phyloP scores from a whole-genome alignment of 2,329 filamentous ascomycete genomes.

The Trichoderma sp. region DNA sequence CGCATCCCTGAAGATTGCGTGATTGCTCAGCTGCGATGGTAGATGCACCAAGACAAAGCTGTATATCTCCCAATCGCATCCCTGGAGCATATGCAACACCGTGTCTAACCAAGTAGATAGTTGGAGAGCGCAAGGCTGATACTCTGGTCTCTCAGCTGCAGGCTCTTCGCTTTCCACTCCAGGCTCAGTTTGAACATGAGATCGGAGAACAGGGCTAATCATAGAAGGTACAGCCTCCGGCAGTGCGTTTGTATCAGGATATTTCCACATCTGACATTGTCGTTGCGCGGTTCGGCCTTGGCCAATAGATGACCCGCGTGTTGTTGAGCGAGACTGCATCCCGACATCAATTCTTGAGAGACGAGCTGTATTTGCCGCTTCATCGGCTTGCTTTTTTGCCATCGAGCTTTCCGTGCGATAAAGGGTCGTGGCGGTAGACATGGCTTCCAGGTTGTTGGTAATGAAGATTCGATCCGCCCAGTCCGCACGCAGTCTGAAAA shows the following conservation, averaged over 20 bases:
- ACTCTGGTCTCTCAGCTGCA: conserved; percentile 25
- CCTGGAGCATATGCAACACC: conserved; percentile 69
- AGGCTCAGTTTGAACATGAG: conserved; percentile 27
- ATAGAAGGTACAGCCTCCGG: conserved; percentile 46
- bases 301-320: conserved; percentile 52
- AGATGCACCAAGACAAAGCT: conserved; percentile 85
- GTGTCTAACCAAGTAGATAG: conserved; percentile 73
- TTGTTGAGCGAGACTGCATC: conserved; percentile 39
- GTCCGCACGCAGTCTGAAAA: conserved; percentile 82
- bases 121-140: conserved; percentile 50
- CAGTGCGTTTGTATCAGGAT: conserved; percentile 56
- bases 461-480: conserved; percentile 75
- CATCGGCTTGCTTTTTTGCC: conserved; percentile 51
- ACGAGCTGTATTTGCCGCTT: conserved; percentile 46
- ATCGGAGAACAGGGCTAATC: conserved; percentile 53
- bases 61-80: conserved; percentile 87
- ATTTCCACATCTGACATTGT: conserved; percentile 57
- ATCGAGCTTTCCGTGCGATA: conserved; percentile 60
- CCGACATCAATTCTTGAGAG: conserved; percentile 46
- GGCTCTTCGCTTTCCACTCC: conserved; percentile 22
- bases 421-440: conserved; percentile 68
- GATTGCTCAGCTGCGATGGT: conserved; percentile 85
- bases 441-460: conserved; percentile 66
- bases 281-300: conserved; percentile 38
- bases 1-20: conserved; percentile 74